Conservation (phyloP, 1,284 basidiomycete genomes). For the Anthracocystis panici-leucophaei region DNA sequence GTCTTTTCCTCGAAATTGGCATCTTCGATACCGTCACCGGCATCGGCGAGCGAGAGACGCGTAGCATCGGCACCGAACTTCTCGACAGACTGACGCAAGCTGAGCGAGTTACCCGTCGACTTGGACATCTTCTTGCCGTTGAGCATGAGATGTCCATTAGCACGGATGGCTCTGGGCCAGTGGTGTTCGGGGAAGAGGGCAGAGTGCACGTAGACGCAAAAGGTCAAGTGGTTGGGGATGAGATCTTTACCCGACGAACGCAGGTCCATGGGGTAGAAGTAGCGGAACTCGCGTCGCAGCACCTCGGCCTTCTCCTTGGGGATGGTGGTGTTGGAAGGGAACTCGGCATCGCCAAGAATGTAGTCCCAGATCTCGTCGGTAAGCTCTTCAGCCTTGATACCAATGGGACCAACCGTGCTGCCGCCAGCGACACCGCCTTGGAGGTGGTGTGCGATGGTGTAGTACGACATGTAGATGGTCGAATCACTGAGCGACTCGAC, state of each 20-base stretch:
- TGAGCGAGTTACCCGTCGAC: slow-evolving; percentile 79
- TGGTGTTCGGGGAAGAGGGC: slow-evolving; percentile 94
- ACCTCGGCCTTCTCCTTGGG: slow-evolving; percentile 82
- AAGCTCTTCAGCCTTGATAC: slow-evolving; percentile 89
- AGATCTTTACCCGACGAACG: slow-evolving; percentile 99
- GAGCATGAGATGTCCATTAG: slow-evolving; percentile 96
- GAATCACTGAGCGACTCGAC: slow-evolving; percentile 98
- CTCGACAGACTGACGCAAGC: slow-evolving; percentile 65
- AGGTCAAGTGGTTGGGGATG: slow-evolving; percentile 95
- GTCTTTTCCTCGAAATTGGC: slow-evolving; percentile 99
- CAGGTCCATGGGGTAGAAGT: slow-evolving; percentile 99
- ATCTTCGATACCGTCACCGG: slow-evolving; percentile 96
- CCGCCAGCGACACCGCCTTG: slow-evolving; percentile 80
- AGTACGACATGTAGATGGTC: slow-evolving; percentile 99
- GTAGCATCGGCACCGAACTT: slow-evolving; percentile 94
- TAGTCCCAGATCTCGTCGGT: slow-evolving; percentile 99
- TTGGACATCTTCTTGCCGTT: slow-evolving; percentile 99
- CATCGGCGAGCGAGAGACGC: slow-evolving; percentile 91
- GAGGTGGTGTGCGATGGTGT: slow-evolving; percentile 80
- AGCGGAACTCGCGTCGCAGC: slow-evolving; percentile 91
- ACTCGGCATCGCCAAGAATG: slow-evolving; percentile 82
- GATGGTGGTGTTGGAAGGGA: slow-evolving; percentile 78
- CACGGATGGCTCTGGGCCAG: slow-evolving; percentile 91
- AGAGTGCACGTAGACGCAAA: slow-evolving; percentile 92
- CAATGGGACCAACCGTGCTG: slow-evolving; percentile 82